Evolutionary conservation across 2,329 filamentous ascomycete species (phyloP), one percentile per base, ranked within the genome.

Genomic region (Penicillium sp.): DNA sequence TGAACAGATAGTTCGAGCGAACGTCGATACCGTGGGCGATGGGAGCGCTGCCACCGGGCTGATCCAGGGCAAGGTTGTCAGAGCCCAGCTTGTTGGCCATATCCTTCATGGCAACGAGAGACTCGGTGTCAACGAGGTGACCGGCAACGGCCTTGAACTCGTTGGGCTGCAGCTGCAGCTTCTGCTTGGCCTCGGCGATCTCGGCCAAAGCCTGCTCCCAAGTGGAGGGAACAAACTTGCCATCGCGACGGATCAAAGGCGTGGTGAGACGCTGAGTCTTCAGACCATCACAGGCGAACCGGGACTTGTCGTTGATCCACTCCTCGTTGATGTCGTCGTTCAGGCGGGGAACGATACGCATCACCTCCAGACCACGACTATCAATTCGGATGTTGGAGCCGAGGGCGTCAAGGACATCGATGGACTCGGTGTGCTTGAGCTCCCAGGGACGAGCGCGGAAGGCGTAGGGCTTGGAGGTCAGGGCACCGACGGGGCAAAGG

Each of bases 271-370:
- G 88, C 80, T 99, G 95, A 51, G 94, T 98, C 86, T 93, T 96
- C 68, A 99, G 84, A 53, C 95, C 95, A 76, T 99, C 95, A 76
- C 93, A 96, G 45, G 95, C 94, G 77, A 98, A 99, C 67, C 95
- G 88, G 43, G 92, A 89, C 85, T 98, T 99, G 83, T 99, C 95
- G 80, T 98, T 95, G 78, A 99, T 98, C 95, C 95, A 99, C 80
- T 99, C 95, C 82, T 99, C 95, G 78, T 99, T 99, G 71, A 99
- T 88, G 72, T 98, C 93, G 75, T 99, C 95, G 77, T 99, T 99
- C 63, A 99, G 84, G 71, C 95, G 87, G 61, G 95, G 95, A 16
- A 97, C 76, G 62, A 99, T 85, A 71, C 95, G 89, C 93, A 99
- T 97, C 55, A 99, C 94, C 81, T 98, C 93, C 67, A 97, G 83